Conservation (phyloP, 352 stramenopile species). For the Stramenopiles sp. region DNA sequence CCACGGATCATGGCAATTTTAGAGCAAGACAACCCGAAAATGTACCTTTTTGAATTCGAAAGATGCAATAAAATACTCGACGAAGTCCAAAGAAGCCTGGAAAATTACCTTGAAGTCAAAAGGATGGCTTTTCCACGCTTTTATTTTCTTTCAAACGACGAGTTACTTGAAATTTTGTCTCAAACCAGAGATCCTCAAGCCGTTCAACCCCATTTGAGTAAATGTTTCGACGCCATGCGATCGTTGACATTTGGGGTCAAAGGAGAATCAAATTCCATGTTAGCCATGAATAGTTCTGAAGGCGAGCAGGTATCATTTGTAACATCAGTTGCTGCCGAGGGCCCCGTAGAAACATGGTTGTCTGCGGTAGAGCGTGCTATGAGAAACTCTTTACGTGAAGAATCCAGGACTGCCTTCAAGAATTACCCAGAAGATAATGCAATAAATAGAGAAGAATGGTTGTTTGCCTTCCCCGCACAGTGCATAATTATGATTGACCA, state of each 20-base stretch:
- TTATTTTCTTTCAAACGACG: slow-evolving; percentile 85
- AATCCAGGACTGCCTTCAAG: slow-evolving; percentile 48
- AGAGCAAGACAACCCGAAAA: slow-evolving; percentile 35
- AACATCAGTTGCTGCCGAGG: slow-evolving; percentile 44
- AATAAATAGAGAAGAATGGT: slow-evolving; percentile 59
- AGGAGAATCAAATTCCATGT: slow-evolving; percentile 33
- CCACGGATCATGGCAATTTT: slow-evolving; percentile 49
- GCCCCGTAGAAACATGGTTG: slow-evolving; percentile 59
- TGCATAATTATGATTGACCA: slow-evolving; percentile 67
- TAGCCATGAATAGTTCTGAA: slow-evolving; percentile 55
- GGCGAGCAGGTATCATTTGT: slow-evolving; percentile 56
- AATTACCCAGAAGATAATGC: slow-evolving; percentile 56
- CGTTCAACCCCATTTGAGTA: slow-evolving; percentile 73
- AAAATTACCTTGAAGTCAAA: slow-evolving; percentile 74
- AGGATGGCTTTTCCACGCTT: slow-evolving; percentile 71
- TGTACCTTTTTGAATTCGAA: slow-evolving; percentile 27
- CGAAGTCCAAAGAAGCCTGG: slow-evolving; percentile 67
- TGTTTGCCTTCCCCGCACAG: slow-evolving; percentile 61
- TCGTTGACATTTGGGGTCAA: slow-evolving; percentile 53
- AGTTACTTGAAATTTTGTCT: slow-evolving; percentile 75
- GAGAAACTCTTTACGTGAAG: slow-evolving; percentile 53
- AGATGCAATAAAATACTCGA: slow-evolving; percentile 41
- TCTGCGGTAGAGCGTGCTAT: slow-evolving; percentile 62
- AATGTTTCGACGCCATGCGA: slow-evolving; percentile 83
- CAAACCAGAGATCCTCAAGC: slow-evolving; percentile 79